Percentiles rank a stretch among this genome's conserved stretches.
Evolutionary conservation across 176 grass and related monocot genomes (phyloP).

Genomic region (Otatea glauca): DNA sequence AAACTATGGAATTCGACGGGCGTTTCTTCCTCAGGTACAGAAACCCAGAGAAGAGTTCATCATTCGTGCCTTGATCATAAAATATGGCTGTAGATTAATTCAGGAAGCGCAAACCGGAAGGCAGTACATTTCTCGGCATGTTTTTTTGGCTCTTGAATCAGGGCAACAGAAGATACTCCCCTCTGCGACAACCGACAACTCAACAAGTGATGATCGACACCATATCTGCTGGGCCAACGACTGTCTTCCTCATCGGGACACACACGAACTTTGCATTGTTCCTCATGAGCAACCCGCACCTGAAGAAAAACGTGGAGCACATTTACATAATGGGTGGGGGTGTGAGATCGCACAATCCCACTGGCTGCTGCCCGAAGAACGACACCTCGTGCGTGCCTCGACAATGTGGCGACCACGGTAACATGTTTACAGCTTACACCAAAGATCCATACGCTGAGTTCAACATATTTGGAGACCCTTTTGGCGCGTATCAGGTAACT

Average conservation of each 20-base stretch:
- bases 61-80: not conserved
- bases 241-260: slow-evolving; percentile 49
- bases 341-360: slow-evolving; percentile 66
- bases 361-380: slow-evolving; percentile 60
- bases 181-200: slow-evolving; percentile 51
- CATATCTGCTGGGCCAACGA: slow-evolving; percentile 59
- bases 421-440: slow-evolving; percentile 64
- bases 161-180: slow-evolving; percentile 61
- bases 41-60: not conserved
- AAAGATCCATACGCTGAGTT: slow-evolving; percentile 72
- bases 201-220: slow-evolving; percentile 65
- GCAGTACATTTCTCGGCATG: not conserved
- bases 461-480: slow-evolving; percentile 78
- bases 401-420: slow-evolving; percentile 70
- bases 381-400: slow-evolving; percentile 43
- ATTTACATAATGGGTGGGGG: slow-evolving; percentile 79
- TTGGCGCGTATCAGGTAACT: slow-evolving; percentile 70
- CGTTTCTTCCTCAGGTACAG: slow-evolving; percentile 72
- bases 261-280: slow-evolving; percentile 71
- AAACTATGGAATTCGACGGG: slow-evolving; percentile 57
- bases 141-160: slow-evolving; percentile 40
- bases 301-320: slow-evolving; percentile 70
- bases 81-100: not conserved
- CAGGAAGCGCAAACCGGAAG: not conserved
- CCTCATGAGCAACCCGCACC: slow-evolving; percentile 59